Evolutionary conservation across 2,329 filamentous ascomycete genomes (phyloP), one percentile per base, ranked within the genome.

Genomic region (Neonectria faginata): DNA sequence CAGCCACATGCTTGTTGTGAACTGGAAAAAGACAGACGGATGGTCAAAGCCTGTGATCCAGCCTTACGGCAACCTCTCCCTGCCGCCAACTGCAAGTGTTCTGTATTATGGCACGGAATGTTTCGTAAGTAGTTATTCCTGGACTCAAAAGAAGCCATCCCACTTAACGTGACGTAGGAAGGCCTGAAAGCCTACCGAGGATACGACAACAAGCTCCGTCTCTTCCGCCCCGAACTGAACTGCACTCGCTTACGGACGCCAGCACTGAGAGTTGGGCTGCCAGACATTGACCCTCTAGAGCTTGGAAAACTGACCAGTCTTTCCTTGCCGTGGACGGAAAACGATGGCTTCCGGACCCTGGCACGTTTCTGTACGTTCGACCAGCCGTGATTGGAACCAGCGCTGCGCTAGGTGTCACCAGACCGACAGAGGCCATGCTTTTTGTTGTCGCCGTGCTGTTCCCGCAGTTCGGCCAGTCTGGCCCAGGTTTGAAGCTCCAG

Each of bases 161-260:
- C 7, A 9, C 8, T 10, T 29, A 29, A 29, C 9, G 29, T 10
- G 3, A 10, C 29, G 91, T 47, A 47, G 44, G 55, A 93, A 78
- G 91, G 91, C 6, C 68, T 80, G 58, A 93, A 93, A 77, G 85
- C 88, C n/a, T 93, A 93, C 81, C 86, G 91, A 56, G 91, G 91
- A 36, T 84, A 84, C 65, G 89, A 92, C 74, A 85, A 86, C 70
- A 86, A 85, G 71, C 80, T 91, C 47, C 87, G 89, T 33, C 79
- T 92, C 22, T 92, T 92, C 82, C 85, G 89, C n/a, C 87, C 89
- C 0, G 78, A 86, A 48, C 82, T 85, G 67, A 92, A 92, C 77
- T 84, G 84, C 69, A 81, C 81, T 70, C 87, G 90, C 63, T 86
- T 83, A 75, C 67, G 79, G 50, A 78, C 78, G 53, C 84, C 82